Evolutionary conservation across 306 rosid genomes (phyloP), one percentile per base, ranked within the genome.

Genomic region (Aeschynomene evenia): DNA sequence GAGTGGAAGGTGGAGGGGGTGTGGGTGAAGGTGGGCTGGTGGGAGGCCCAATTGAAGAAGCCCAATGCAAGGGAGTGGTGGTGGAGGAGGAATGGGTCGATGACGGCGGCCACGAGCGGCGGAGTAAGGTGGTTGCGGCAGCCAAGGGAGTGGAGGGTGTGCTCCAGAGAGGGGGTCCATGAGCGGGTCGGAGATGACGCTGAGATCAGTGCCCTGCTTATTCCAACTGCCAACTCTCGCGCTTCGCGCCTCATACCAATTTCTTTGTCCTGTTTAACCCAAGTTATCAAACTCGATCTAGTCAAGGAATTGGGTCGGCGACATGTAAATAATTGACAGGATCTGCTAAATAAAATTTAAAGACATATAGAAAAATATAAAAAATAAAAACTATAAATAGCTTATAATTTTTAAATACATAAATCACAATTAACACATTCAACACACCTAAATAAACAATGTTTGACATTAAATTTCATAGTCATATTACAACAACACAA

Each of bases 1-100:
- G 97, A 88, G 20, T 84, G 81, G 72, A 82, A 94, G 68, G 96
- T 77, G 19, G 46, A 7, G 4, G 90, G 60, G 9, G 82, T 77
- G 84, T 94, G 98, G 9, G 71, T 10, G 74, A 88, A 94, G 6
- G 84, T 79, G 2, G 97, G 98, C 37, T 87, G 96, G 70, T 94
- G 96, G 43, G 98, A 84, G 63, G 89, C 94, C 97, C 98, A 94
- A 65, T 87, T 81, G 89, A 94, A 93, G 88, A 93, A 90, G 31
- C 98, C 96, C 21, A 93, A 83, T 13, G 98, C 89, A 31, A 94
- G 96, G 1, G 92, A 87, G 51, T 85, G 91, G 81, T 94, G 97
- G 36, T 24, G 6, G 48, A 90, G 86, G 28, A 94, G 98, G 66
- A 81, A 85, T 18, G 98, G 97, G 50, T 94, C 96, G 79, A 94